These are phyloP conservation scores for Halocafeteria seosinensis DNA, from an alignment of 108 stramenopile genomes.

Conservation along the genomic window DNA sequence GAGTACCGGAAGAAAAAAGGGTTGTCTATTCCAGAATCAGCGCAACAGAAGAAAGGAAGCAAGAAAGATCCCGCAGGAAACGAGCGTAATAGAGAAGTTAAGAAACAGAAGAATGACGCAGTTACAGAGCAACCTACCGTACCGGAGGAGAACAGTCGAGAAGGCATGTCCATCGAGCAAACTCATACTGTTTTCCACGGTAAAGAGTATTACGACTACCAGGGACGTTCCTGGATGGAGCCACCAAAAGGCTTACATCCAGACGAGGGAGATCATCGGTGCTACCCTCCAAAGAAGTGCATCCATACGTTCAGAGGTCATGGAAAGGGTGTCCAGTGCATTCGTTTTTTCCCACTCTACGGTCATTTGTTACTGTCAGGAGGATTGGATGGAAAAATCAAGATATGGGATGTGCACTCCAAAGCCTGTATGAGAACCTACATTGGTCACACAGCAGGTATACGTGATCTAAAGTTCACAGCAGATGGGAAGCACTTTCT, in stretches of 20 bases:
- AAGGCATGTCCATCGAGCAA: not conserved
- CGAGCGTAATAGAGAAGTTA: not conserved
- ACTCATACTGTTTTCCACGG: slow-evolving; percentile 67
- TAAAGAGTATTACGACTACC: slow-evolving; percentile 62
- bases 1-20: not conserved
- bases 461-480: slow-evolving; percentile 69
- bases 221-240: slow-evolving; percentile 72
- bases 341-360: slow-evolving; percentile 79
- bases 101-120: not conserved
- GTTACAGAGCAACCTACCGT: not conserved
- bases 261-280: slow-evolving; percentile 47
- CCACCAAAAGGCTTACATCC: slow-evolving; percentile 57
- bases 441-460: slow-evolving; percentile 70
- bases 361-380: slow-evolving; percentile 88
- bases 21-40: not conserved
- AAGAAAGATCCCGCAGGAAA: not conserved
- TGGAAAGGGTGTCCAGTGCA: slow-evolving; percentile 79
- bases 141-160: not conserved
- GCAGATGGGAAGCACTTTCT: slow-evolving; percentile 64
- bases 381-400: slow-evolving; percentile 76
- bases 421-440: slow-evolving; percentile 67
- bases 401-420: slow-evolving; percentile 58
- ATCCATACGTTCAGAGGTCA: slow-evolving; percentile 70
- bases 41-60: not conserved
- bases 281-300: slow-evolving; percentile 83